Evolutionary conservation across 2,329 filamentous ascomycete genomes (phyloP), one percentile per base, ranked within the genome.

Genomic region (Stylonectria norvegica): DNA sequence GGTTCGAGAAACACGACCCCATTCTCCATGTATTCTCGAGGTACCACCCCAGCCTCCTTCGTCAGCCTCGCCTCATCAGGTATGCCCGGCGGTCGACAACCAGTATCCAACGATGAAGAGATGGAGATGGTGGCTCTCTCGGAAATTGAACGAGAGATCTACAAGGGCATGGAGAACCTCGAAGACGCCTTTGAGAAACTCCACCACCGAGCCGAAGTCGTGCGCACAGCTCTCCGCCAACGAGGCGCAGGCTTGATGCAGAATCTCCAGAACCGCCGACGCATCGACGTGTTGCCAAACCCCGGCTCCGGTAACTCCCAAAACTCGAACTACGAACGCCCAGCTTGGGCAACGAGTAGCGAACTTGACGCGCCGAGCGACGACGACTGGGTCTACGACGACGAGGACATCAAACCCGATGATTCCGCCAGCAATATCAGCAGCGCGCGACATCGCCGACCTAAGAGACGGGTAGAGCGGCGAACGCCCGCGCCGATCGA

Each of bases 181-280:
- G 91, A 97, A 64, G 89, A 96, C 59, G 89, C 90, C 0, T 96
- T 97, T 55, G 91, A 97, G 67, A 81, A 80, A 19, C 73, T 97
- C n/a, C 91, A 97, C 60, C 78, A 81, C 51, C 85, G 84, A 57
- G 91, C 91, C 2, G 89, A 96, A 66, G 65, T 74, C 14, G 86
- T 96, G 12, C 83, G 91, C 5, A 82, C 79, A 16, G 79, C 84
- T 1, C 73, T 97, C 5, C 84, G 90, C 5, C 86, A 93, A 60
- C 85, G 91, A 28, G 83, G 84, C 11, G 88, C 89, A 1, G 90
- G 88, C 2, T 71, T 97, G 4, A 78, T 77, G 53, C 74, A 71
- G 71, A 81, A 66, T 64, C 74, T 78, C 61, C 83, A 72, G 67
- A 80, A 66, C 65, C 81, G 72, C 47, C 74, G 66, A 10, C 75